Evolutionary conservation across 805 yeast genomes (phyloP), one percentile per base, ranked within the genome.

Genomic region (Pichia cabralensis): DNA sequence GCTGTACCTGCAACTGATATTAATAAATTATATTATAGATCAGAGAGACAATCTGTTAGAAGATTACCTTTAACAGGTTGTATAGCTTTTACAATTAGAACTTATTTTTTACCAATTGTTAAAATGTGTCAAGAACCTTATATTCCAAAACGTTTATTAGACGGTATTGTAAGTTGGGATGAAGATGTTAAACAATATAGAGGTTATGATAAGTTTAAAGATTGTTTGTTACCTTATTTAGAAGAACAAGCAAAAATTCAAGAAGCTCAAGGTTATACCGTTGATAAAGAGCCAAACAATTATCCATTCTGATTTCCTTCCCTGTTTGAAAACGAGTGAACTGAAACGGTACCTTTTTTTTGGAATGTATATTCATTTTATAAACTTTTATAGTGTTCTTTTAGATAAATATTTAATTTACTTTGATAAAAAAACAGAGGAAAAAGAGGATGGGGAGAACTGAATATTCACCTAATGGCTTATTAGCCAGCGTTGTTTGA

Each of bases 31-130:
- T 71, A 66, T 52, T 75, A 66, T 53, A 64, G 84, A 43, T 70
- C 78, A 19, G 84, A 77, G 49, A 60, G 84, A 52, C 84, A 76
- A 49, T 64, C 76, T 30, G 58, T 76, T 33, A 62, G 82, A 45
- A 61, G 80, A 46, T 58, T 76, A 38, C 83, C 84, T 11, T 55
- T 63, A 25, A 53, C 72, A 4, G 82, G 83, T 9, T 78, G 69
- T 10, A 58, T 65, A 16, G 55, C 71, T 3, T 77, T 76, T 54
- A 76, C 82, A 16, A 62, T 76, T 31, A 60, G 83, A 45, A 77
- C 83, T 1, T 76, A 76, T 46, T 75, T 76, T 50, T 45, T 67
- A 16, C 80, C 81, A 7, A 47, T 76, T 21, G 55, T 59, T 4
- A 67, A 74, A 39, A 50, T 77, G 31, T 67, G 70, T 39, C 47